Evolutionary conservation across 164 flowering plant genomes (phyloP).

Genomic region (Taxillus chinensis): DNA sequence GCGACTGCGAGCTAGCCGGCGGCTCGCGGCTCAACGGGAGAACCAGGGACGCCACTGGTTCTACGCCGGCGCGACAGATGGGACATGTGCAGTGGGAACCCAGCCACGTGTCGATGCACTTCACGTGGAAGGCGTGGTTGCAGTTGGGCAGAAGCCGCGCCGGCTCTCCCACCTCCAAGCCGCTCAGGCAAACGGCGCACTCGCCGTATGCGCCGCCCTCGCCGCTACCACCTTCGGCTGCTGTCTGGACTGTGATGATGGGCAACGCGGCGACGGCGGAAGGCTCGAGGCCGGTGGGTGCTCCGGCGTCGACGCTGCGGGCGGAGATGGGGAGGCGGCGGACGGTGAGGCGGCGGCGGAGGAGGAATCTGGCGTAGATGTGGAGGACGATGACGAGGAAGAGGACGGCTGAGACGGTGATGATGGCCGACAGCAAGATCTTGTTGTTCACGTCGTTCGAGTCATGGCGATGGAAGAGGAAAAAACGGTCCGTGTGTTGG

Average conservation of each 20-base stretch:
- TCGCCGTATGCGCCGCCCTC: slow-evolving; percentile 28
- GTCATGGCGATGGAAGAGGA: neutral
- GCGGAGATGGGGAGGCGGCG: slow-evolving; percentile 1
- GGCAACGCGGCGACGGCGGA: slow-evolving; percentile 30
- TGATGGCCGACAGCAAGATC: slow-evolving; percentile 27
- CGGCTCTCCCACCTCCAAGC: slow-evolving; percentile 31
- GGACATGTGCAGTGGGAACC: slow-evolving; percentile 38
- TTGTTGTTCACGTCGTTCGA: slow-evolving; percentile 17
- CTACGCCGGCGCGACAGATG: slow-evolving; percentile 45
- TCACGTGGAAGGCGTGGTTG: slow-evolving; percentile 43
- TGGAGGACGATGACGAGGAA: slow-evolving; percentile 18
- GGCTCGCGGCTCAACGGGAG: slow-evolving; percentile 19
- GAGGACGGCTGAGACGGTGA: slow-evolving; percentile 17
- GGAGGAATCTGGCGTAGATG: slow-evolving; percentile 21
- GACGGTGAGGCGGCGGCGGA: slow-evolving; percentile 15
- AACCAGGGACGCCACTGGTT: slow-evolving; percentile 16
- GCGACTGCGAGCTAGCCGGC: slow-evolving; percentile 10
- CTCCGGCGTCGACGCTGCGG: neutral
- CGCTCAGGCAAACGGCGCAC: slow-evolving; percentile 51
- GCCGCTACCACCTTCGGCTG: too few species aligned
- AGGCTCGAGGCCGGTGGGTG: slow-evolving; percentile 31
- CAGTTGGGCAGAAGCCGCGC: slow-evolving; percentile 44
- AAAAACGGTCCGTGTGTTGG: neutral
- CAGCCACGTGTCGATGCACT: slow-evolving; percentile 57
- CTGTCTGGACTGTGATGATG: slow-evolving; percentile 12